Conservation (phyloP, 306 rosid species). For the Lathyrus sativus region DNA sequence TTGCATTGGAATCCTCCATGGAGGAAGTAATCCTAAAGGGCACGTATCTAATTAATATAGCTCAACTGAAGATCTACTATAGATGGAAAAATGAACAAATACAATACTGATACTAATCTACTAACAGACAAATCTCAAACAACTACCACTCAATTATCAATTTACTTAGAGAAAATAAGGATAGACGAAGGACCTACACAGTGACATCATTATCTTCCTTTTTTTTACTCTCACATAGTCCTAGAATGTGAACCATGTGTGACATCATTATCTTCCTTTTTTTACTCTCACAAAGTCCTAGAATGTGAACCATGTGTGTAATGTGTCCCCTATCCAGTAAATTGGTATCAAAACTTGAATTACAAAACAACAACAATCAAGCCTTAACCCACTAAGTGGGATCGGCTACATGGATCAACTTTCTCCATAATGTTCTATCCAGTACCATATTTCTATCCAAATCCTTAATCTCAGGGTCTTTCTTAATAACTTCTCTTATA, state of each 20-base stretch:
- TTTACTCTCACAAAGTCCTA: no score
- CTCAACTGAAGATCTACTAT: constrained; percentile 15
- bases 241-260: background rate
- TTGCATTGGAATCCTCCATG: constrained; percentile 71
- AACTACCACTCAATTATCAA: constrained; percentile 10
- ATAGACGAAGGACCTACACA: constrained; percentile 26
- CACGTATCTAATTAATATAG: constrained; percentile 35
- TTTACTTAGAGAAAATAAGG: constrained; percentile 9
- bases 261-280: constrained; percentile 19
- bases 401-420: no score
- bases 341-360: constrained; percentile 22
- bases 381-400: no score
- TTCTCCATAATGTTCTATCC: no score
- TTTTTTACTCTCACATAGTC: constrained; percentile 2
- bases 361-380: background rate
- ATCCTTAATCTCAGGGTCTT: no score
- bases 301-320: no score
- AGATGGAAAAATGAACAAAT: background rate
- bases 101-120: constrained; percentile 13
- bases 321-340: constrained; percentile 26
- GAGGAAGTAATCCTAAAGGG: constrained; percentile 45
- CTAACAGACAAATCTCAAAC: background rate
- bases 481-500: no score
- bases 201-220: constrained; percentile 17
- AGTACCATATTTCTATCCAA: no score